Base-by-base conservation (phyloP, 2,329 filamentous ascomycete genomes). In the Hymenoscyphus fraxineus region DNA sequence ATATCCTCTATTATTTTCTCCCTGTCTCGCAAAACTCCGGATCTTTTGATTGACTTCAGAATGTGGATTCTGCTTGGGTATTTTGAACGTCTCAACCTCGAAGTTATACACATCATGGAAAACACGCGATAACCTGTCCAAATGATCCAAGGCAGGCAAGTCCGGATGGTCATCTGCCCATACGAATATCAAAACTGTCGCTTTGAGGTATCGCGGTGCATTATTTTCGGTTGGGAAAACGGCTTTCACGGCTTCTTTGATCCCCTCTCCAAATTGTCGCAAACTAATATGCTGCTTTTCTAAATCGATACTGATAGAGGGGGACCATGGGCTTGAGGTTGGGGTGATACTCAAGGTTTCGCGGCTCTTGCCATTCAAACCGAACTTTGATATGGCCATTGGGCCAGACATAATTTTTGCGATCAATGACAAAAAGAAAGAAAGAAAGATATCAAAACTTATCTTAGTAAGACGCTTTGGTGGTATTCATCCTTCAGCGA, bases 41-140 rank as follows among this genome's bases (percentile, higher is more conserved):
- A 66, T 59, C 55, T 60, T 66, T 19, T 59, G 31, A 19, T 38
- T 63, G 7, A 59, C 32, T 35, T 59, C 27, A 44, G 32, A 56
- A 44, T 64, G 58, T 55, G 61, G 59, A n/a, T 59, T 55, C 27
- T 59, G 27, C 7, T 32, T 22, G 6, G 64, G 61, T 22, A 66
- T 66, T 16, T 27, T 56, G 19, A 40, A 60, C 40, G 19, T 55
- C 27, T 64, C 59, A 10, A 66, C 61, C 10, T 66, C 61, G 47
- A 54, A 66, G 39, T 61, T 54, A 39, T 64, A 66, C 13, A 58
- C n/a, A 15, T 60, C 41, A 9, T 55, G 27, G 55, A 66, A 64
- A 12, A 66, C 38, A 15, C 15, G 38, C 16, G 7, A 41, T n/a
- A 66, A 44, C 10, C 51, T 38, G 10, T 31, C n/a, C 1, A 66